A percentile compares a stretch with the other conserved stretches of the same genome.
phyloP scores from a whole-genome alignment of 352 stramenopile species.

The Pythium aquatile region DNA sequence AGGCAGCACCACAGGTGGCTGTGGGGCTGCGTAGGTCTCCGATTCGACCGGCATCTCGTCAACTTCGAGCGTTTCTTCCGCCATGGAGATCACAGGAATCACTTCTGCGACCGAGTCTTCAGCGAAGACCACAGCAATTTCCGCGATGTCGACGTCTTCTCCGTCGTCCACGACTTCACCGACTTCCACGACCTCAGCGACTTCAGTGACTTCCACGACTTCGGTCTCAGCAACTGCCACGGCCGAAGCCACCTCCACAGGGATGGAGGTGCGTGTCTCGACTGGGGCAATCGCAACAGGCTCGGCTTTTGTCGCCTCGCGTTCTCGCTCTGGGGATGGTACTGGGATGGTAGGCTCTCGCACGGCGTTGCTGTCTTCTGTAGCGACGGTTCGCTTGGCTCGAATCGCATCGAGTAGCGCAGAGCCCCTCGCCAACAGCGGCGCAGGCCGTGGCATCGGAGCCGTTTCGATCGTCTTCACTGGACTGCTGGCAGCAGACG shows the following conservation, averaged over 20 bases:
- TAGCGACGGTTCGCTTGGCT: constrained; percentile 13
- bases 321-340: background rate
- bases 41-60: background rate
- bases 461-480: background rate
- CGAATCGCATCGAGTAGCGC: constrained; percentile 26
- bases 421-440: constrained; percentile 7
- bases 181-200: background rate
- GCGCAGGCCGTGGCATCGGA: background rate
- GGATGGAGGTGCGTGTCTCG: background rate
- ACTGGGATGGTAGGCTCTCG: background rate
- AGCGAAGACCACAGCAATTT: background rate
- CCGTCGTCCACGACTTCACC: background rate
- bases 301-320: background rate
- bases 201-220: background rate
- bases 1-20: background rate
- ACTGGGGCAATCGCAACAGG: background rate
- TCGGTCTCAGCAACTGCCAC: background rate
- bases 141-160: background rate
- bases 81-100: constrained; percentile 3
- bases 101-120: background rate
- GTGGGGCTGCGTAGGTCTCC: background rate
- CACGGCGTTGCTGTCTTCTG: background rate
- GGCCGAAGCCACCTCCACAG: background rate
- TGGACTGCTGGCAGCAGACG: background rate
- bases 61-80: background rate